Evolutionary conservation across 1,284 basidiomycete genomes (phyloP).

Genomic region (Thelephora terrestris): DNA sequence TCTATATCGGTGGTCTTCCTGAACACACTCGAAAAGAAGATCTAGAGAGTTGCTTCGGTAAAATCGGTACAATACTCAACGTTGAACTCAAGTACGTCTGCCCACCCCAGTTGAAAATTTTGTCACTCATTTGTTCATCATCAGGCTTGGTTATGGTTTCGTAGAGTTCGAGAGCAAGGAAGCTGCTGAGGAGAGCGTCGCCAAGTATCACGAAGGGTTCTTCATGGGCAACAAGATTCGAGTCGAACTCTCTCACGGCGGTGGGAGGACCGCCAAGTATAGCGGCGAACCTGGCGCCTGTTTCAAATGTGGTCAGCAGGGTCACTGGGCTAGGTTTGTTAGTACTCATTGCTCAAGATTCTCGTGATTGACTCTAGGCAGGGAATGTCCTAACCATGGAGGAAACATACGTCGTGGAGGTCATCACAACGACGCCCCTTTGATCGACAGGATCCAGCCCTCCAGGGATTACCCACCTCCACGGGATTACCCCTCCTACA

Average conservation of each 20-base stretch:
- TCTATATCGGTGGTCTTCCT: conserved; percentile 80
- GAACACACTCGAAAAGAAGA: conserved; percentile 78
- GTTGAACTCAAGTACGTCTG: conserved; percentile 72
- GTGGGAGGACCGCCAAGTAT: conserved; percentile 69
- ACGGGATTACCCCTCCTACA: conserved; percentile 35
- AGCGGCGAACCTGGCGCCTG: conserved; percentile 72
- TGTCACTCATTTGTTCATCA: conserved; percentile 10
- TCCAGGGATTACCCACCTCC: conserved; percentile 36
- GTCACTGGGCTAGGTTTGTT: conserved; percentile 76
- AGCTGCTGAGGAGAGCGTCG: conserved; percentile 75
- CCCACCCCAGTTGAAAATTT: conserved; percentile 6
- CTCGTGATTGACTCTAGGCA: conserved; percentile 18
- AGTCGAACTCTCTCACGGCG: conserved; percentile 74
- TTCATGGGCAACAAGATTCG: conserved; percentile 86
- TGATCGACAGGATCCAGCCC: conserved; percentile 46
- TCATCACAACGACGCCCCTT: conserved; percentile 32
- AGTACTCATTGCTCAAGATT: conserved; percentile 7
- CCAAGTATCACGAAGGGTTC: conserved; percentile 75
- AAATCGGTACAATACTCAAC: conserved; percentile 64
- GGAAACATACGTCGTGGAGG: conserved; percentile 16
- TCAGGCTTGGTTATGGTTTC: conserved; percentile 74
- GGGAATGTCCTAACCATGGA: conserved; percentile 63
- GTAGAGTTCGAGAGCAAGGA: conserved; percentile 79
- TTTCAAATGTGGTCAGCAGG: conserved; percentile 72
- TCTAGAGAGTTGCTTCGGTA: conserved; percentile 73